Conservation (phyloP, 108 stramenopile genomes). For the Parietichytrium sp. region DNA sequence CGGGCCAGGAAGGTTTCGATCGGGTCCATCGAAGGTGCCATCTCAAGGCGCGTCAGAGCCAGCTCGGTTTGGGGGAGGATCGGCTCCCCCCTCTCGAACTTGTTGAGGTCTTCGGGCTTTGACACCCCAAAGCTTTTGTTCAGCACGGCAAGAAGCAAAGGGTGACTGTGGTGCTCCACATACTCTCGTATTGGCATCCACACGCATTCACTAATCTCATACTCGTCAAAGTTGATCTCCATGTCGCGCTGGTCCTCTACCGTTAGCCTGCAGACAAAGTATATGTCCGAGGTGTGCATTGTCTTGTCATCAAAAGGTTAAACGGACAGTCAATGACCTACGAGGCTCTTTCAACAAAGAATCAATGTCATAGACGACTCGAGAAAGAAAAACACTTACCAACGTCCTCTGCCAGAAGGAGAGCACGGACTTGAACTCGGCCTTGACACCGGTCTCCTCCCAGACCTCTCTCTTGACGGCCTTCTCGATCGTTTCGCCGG, state of each 20-base stretch:
- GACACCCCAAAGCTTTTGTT: too few species aligned
- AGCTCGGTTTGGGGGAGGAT: too few species aligned
- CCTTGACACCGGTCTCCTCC: constrained; percentile 81
- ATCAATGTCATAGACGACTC: too few species aligned
- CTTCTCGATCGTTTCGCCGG: constrained; percentile 73
- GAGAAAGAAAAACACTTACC: too few species aligned
- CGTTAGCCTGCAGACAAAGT: constrained; percentile 8
- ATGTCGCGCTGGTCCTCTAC: not conserved
- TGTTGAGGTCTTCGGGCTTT: too few species aligned
- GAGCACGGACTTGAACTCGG: constrained; percentile 65
- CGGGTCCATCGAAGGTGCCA: too few species aligned
- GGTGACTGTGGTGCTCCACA: not conserved
- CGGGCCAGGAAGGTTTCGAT: too few species aligned
- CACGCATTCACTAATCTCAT: not conserved
- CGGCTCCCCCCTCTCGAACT: too few species aligned
- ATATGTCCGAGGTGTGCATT: constrained; percentile 3
- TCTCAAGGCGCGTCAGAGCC: too few species aligned
- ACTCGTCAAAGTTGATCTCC: not conserved
- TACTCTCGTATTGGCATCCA: constrained; percentile 29
- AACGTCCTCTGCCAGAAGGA: constrained; percentile 70
- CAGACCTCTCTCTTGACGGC: constrained; percentile 76
- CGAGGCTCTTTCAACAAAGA: too few species aligned
- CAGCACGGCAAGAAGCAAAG: constrained; percentile 10
- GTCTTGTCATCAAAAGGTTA: too few species aligned
- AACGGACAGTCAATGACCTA: too few species aligned